A percentile compares a stretch with the other conserved stretches of the same genome.
phyloP scores from a whole-genome alignment of 2,329 filamentous ascomycete species.

The Biscogniauxia marginata region DNA sequence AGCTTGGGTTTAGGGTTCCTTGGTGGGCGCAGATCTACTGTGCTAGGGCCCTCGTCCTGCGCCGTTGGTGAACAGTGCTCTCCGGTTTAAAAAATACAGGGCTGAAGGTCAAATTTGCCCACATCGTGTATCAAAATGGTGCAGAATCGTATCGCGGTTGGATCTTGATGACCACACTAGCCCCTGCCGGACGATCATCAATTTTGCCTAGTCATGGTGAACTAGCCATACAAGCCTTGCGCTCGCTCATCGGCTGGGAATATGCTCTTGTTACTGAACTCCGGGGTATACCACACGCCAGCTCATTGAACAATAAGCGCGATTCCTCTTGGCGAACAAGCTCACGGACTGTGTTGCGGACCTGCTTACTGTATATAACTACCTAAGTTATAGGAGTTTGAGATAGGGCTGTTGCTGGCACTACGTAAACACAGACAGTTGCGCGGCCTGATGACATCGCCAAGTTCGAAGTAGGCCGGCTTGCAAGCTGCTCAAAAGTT shows the following conservation, averaged over 20 bases:
- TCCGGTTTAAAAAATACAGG: background rate
- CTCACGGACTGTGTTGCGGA: background rate
- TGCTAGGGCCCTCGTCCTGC: background rate
- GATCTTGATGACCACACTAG: conserved; percentile 8
- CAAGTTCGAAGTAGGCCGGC: background rate
- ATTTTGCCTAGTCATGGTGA: conserved; percentile 11
- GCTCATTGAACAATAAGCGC: background rate
- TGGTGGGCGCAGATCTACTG: background rate
- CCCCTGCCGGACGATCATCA: conserved; percentile 3
- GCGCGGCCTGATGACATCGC: background rate
- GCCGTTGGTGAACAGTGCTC: background rate
- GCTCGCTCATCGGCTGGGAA: conserved; percentile 11
- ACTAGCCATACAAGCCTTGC: conserved; percentile 22
- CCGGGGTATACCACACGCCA: background rate
- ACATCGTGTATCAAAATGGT: background rate
- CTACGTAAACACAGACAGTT: background rate
- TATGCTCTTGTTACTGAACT: background rate
- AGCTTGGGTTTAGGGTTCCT: background rate
- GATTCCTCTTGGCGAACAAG: background rate
- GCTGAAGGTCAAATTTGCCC: background rate
- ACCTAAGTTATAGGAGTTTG: conserved; percentile 19
- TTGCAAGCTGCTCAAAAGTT: background rate
- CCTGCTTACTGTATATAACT: conserved; percentile 27
- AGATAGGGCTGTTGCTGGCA: conserved; percentile 4
- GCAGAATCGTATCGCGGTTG: conserved; percentile 10